Conservation (phyloP, 768 basidiomycete genomes). For the Coprinellus micaceus region DNA sequence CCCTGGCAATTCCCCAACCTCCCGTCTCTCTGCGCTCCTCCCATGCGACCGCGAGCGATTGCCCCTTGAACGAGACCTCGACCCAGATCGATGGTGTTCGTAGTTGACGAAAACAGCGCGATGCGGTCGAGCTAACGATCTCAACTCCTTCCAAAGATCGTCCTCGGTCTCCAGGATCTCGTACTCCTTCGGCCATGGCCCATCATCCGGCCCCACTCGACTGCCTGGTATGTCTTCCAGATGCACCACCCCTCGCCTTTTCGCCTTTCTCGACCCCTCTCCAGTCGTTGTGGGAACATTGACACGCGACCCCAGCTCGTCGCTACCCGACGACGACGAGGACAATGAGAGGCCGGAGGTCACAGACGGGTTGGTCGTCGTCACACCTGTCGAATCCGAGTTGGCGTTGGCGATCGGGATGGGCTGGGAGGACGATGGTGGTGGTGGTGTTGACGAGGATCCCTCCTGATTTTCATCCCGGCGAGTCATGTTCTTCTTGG, state of each 20-base stretch:
- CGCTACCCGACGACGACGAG: neutral
- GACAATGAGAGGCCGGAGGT: neutral
- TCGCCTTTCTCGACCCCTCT: neutral
- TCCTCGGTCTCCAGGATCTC: conserved; percentile 41
- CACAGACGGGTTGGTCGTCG: neutral
- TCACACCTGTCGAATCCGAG: conserved; percentile 5
- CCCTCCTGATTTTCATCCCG: neutral
- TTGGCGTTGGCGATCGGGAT: conserved; percentile 8
- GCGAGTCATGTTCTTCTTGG: neutral
- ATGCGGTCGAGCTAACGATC: conserved; percentile 49
- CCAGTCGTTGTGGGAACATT: neutral
- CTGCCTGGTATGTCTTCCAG: conserved; percentile 61
- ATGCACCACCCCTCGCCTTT: conserved; percentile 16
- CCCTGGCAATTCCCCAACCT: neutral
- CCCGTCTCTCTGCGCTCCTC: conserved; percentile 20
- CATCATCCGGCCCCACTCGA: conserved; percentile 60
- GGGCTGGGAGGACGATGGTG: neutral
- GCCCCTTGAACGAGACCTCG: neutral
- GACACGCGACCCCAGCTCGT: neutral
- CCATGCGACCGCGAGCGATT: neutral
- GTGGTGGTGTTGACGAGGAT: conserved; percentile 1
- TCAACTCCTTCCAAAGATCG: conserved; percentile 53
- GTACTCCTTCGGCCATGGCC: conserved; percentile 61
- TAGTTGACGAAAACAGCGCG: conserved; percentile 11
- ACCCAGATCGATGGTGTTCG: neutral